These are phyloP conservation scores for Gaertneriomyces sp. DNA, from an alignment of 192 early-diverging fungal genomes.

Conservation along the genomic window DNA sequence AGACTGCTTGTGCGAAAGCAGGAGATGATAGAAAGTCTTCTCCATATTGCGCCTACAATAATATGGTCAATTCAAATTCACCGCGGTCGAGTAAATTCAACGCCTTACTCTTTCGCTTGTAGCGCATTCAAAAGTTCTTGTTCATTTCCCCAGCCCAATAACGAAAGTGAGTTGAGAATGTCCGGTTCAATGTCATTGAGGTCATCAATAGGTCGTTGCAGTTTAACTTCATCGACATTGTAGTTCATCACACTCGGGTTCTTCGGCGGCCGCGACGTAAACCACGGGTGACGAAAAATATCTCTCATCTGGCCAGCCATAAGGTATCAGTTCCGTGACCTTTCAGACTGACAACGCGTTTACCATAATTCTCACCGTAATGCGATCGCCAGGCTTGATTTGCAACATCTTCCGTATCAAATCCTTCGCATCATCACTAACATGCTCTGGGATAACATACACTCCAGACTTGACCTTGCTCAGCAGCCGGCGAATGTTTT, in stretches of 20 bases:
- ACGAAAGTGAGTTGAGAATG: constrained; percentile 38
- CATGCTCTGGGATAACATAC: constrained; percentile 77
- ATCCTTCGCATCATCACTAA: constrained; percentile 71
- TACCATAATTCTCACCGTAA: constrained; percentile 34
- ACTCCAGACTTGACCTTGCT: constrained; percentile 56
- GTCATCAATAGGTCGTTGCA: constrained; percentile 19
- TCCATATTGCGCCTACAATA: constrained; percentile 34
- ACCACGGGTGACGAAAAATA: constrained; percentile 61
- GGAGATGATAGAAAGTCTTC: constrained; percentile 55
- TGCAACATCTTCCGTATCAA: constrained; percentile 86
- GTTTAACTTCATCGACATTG: too few species aligned
- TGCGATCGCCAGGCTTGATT: constrained; percentile 69
- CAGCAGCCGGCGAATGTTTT: constrained; percentile 63
- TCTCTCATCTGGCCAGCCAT: constrained; percentile 44
- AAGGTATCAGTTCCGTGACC: not conserved
- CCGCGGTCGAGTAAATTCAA: not conserved
- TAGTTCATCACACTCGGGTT: not conserved
- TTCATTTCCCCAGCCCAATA: constrained; percentile 52
- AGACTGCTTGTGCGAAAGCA: constrained; percentile 46
- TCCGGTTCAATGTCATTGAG: constrained; percentile 40
- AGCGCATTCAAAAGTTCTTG: constrained; percentile 29
- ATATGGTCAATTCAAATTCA: not conserved
- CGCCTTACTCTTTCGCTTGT: constrained; percentile 26
- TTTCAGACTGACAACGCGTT: not conserved
- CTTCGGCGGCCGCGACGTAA: constrained; percentile 36